Evolutionary conservation across 1,284 basidiomycete genomes (phyloP), one percentile per base, ranked within the genome.

Genomic region (Boletus holoroseus): DNA sequence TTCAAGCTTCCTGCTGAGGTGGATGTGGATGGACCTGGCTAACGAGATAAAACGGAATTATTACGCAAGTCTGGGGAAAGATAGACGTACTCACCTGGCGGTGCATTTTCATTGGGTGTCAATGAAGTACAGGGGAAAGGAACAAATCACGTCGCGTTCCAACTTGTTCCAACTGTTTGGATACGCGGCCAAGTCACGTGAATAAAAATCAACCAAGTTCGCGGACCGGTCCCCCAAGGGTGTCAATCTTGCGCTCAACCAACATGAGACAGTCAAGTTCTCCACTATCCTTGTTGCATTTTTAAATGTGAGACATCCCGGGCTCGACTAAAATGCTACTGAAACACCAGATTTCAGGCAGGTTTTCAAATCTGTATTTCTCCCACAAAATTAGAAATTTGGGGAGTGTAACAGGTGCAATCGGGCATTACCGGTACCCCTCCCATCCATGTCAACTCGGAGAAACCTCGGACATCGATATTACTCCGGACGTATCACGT

Each of bases 1-100:
- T 60, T 66, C 41, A 62, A 38, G 50, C 47, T 56, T 28, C 51
- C 63, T 20, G 50, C 5, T 0, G 63, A 62, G 12, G 41, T 40
- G 11, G 57, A 63, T 3, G 56, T 18, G 1, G 53, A 38, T 45
- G 49, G 51, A 31, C 49, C 38, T 31, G 40, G 39, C 59, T 65
- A 49, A 22, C 22, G 9, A 30, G 5, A 24, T 5, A 16, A 26
- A 24, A 24, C 15, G 5, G 2, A 11, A 16, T 38, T 16, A 8
- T 16, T 6, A 42, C 20, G 38, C 27, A 6, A 32, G 20, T 13
- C 16, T 13, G 1, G 3, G 26, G 5, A 20, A 9, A n/a, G 2
- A 3, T 18, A 18, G 11, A 3, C 8, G 16, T 13, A 50, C 60
- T 41, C 32, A 62, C 60, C 45, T 54, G 61, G 49, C 39, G 58